Evolutionary conservation across 2,329 filamentous ascomycete species (phyloP), one percentile per base, ranked within the genome.

Genomic region (Colletotrichum kahawae): DNA sequence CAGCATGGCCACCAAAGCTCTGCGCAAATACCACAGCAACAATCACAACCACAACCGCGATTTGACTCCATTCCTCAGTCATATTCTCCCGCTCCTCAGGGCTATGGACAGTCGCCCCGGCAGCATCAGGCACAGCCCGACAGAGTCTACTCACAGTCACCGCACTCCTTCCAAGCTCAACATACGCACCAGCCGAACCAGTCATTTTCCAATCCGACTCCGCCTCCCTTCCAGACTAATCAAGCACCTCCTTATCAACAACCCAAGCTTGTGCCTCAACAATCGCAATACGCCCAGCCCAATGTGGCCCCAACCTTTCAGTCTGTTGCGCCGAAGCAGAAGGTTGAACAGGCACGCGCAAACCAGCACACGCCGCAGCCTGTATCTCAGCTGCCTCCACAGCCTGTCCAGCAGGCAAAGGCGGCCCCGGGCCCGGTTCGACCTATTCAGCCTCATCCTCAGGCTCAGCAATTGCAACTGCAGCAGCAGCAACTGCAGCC

Each of bases 1-100:
- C 83, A 83, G 38, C 77, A 81, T 56, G 80, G 81, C 29, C 82
- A 84, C 60, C 82, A 83, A 29, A 82, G 75, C 34, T 82, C 84
- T 65, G 81, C 82, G 16, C 80, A 83, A 10, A 78, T 84, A 14
- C 84, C 83, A 57, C 83, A 83, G 68, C 80, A 63, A 38, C 43
- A 51, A 51, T 51, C 43, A 51, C 43, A 51, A 51, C 43, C 43
- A 21, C 84, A 83, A 54, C 83, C 83, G 70, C 80, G 68, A 13
- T 77, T 77, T 56, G 77, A 77, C 7, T 31, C 69, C 4, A 63
- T 70, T n/a, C 62, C 67, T 14, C 77, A 77, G 43, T 51, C 71
- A 6, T 77, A 68, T 38, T 69, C 75, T 34, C 66, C 75, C 5
- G 69, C 65, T 8, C 60, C 74, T 18, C 83, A 84, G 16, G 79